Percentiles rank a stretch among this genome's conserved stretches.
phyloP scores from a whole-genome alignment of 148 eudicot species.

The Hydrangea macrophylla region DNA sequence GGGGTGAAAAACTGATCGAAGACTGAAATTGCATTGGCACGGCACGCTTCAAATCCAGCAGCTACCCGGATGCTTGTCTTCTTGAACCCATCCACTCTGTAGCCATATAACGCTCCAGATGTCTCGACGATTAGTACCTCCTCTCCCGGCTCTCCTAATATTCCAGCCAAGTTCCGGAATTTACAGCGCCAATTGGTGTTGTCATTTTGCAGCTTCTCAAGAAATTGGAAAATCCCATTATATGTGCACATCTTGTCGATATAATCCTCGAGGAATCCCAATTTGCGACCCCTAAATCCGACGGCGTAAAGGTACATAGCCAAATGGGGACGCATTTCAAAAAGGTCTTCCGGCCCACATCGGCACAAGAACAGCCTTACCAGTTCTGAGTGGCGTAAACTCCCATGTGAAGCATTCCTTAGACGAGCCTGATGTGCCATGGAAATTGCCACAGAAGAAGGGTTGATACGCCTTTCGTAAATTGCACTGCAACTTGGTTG shows the following conservation, averaged over 20 bases:
- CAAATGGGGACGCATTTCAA: constrained; percentile 1
- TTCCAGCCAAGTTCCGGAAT: neutral
- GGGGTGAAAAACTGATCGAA: neutral
- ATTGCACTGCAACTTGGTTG: neutral
- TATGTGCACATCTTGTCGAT: neutral
- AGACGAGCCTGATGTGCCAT: neutral
- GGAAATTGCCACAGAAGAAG: constrained; percentile 7
- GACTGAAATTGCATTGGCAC: neutral
- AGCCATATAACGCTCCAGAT: neutral
- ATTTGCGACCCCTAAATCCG: neutral
- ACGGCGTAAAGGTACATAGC: neutral
- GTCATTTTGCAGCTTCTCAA: neutral
- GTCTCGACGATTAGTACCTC: no score
- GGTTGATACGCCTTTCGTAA: neutral
- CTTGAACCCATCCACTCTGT: neutral
- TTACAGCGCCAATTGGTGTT: neutral
- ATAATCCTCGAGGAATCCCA: neutral
- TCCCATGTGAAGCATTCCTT: neutral
- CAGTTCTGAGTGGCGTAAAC: neutral
- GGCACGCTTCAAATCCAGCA: neutral
- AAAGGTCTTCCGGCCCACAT: neutral
- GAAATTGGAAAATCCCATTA: neutral
- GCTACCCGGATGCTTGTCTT: neutral
- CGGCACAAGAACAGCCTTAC: neutral
- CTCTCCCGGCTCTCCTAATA: neutral